Percentiles rank a stretch among this genome's conserved stretches.
These are phyloP conservation scores for Hypoxylon sp. DNA, from an alignment of 2,329 filamentous ascomycete genomes.

Conservation along the genomic window DNA sequence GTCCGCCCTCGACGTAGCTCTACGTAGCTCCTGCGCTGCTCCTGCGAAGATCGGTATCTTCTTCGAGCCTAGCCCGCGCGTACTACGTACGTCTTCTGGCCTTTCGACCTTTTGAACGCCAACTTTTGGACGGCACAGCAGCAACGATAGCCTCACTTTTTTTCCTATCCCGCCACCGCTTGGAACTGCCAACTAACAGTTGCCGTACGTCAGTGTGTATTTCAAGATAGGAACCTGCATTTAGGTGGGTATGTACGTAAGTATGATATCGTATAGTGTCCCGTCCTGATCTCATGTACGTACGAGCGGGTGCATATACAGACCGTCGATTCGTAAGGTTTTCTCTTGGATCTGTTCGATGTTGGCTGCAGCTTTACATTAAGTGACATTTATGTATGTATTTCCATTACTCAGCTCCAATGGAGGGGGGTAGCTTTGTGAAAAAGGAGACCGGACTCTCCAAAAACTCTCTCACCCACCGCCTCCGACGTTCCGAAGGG, in stretches of 20 bases:
- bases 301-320: too few relatives aligned
- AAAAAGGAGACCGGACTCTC: not conserved
- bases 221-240: too few relatives aligned
- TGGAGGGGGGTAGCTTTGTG: not conserved
- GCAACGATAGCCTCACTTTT: not conserved
- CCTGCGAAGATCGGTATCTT: not conserved
- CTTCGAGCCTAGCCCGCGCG: constrained; percentile 14
- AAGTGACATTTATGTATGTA: not conserved
- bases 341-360: not conserved
- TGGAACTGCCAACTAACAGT: not conserved
- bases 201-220: too few relatives aligned
- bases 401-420: constrained; percentile 19
- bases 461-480: constrained; percentile 17
- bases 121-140: not conserved
- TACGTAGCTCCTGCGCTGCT: too few relatives aligned
- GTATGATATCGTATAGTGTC: too few relatives aligned
- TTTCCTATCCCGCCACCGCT: not conserved
- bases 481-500: constrained; percentile 31
- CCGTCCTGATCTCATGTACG: too few relatives aligned
- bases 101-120: not conserved
- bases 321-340: not conserved
- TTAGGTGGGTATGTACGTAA: too few relatives aligned
- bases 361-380: not conserved
- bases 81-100: too few relatives aligned
- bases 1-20: too few relatives aligned